phyloP scores from a whole-genome alignment of 495 filamentous ascomycete genomes.

The Daldinia decipiens region DNA sequence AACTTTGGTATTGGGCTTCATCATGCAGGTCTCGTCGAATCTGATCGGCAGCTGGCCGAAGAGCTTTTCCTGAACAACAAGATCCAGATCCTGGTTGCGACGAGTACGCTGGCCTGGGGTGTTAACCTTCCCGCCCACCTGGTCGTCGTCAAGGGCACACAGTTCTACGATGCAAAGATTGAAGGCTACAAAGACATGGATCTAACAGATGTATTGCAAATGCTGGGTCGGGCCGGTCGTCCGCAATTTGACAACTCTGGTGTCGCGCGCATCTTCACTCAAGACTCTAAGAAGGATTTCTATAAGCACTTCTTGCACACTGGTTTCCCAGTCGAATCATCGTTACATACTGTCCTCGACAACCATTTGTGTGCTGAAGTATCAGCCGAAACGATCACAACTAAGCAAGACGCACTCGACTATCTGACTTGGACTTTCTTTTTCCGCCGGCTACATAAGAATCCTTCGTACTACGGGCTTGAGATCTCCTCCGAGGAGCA shows the following conservation, averaged over 20 bases:
- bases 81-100: slow-evolving; percentile 97
- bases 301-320: slow-evolving; percentile 99
- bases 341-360: slow-evolving; percentile 93
- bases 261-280: slow-evolving; percentile 95
- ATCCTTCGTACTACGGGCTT: slow-evolving; percentile 96
- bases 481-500: slow-evolving; percentile 95
- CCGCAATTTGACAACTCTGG: slow-evolving; percentile 97
- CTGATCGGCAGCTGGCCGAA: slow-evolving; percentile 88
- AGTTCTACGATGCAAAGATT: slow-evolving; percentile 97
- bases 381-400: slow-evolving; percentile 87
- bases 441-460: slow-evolving; percentile 96
- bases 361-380: slow-evolving; percentile 98
- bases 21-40: slow-evolving; percentile 96
- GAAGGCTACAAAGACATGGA: slow-evolving; percentile 99
- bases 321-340: slow-evolving; percentile 96
- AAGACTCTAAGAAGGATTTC: slow-evolving; percentile 98
- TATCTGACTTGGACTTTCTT: slow-evolving; percentile 99
- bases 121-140: slow-evolving; percentile 98
- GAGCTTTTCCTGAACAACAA: slow-evolving; percentile 97
- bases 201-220: slow-evolving; percentile 96
- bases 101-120: slow-evolving; percentile 96
- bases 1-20: slow-evolving; percentile 97
- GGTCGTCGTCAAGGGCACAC: slow-evolving; percentile 97
- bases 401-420: slow-evolving; percentile 96
- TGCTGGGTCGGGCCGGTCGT: slow-evolving; percentile 94